These are phyloP conservation scores for Pseudoneurospora amorphoporcata DNA, from an alignment of 495 filamentous ascomycete species.

Conservation along the genomic window DNA sequence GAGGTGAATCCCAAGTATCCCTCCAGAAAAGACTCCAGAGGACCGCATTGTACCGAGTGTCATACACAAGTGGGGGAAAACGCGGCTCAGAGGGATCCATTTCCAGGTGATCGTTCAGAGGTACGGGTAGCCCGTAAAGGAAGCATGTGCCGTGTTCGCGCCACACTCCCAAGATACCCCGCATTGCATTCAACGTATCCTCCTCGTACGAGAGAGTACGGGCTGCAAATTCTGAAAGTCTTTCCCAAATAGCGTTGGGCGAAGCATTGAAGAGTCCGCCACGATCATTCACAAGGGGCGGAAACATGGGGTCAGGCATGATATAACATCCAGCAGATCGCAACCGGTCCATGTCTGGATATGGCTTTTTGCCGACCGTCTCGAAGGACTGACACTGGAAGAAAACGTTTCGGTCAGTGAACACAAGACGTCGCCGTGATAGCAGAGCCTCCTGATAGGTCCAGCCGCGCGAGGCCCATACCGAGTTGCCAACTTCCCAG, in stretches of 20 bases:
- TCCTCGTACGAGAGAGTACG: neutral
- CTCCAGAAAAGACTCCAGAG: neutral
- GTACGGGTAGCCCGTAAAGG: conserved; percentile 1
- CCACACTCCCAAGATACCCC: neutral
- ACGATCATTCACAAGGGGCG: no score
- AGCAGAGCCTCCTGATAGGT: conserved; percentile 33
- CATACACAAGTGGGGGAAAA: neutral
- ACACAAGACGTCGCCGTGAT: conserved; percentile 11
- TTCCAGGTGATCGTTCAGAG: no score
- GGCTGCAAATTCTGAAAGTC: no score
- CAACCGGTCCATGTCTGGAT: no score
- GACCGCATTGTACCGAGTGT: neutral
- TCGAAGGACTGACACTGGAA: conserved; percentile 23
- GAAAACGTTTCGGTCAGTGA: conserved; percentile 22
- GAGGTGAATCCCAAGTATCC: neutral
- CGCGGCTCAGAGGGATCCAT: no score
- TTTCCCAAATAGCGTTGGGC: no score
- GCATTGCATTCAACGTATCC: neutral
- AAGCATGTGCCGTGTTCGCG: neutral
- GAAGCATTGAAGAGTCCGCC: no score
- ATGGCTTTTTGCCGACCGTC: neutral
- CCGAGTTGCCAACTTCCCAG: no score
- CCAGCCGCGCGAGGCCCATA: conserved; percentile 23
- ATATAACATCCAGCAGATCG: neutral
- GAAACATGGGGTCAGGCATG: no score